Conservation (phyloP, 2,329 filamentous ascomycete species). For the Claviceps fusiformis region DNA sequence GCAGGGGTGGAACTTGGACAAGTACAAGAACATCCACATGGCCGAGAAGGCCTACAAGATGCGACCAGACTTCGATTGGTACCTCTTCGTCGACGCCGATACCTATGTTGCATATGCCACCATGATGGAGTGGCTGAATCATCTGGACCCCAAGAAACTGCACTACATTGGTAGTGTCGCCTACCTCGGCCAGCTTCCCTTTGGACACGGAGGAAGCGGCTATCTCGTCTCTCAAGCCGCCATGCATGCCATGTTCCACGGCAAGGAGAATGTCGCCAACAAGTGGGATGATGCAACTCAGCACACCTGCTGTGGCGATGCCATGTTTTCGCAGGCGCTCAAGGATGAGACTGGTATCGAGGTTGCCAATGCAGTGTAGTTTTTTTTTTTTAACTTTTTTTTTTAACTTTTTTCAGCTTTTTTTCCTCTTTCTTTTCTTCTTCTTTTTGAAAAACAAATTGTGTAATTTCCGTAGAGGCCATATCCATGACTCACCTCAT, state of each 20-base stretch:
- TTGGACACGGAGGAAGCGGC: conserved; percentile 44
- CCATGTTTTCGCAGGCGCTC: conserved; percentile 32
- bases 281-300: conserved; percentile 29
- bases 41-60: conserved; percentile 38
- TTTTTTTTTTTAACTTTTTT: too few relatives aligned
- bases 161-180: conserved; percentile 38
- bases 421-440: too few relatives aligned
- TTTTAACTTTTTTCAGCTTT: too few relatives aligned
- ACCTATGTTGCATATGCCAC: conserved; percentile 43
- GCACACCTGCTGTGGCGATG: conserved; percentile 37
- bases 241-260: conserved; percentile 32
- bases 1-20: conserved; percentile 41
- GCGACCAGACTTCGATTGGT: conserved; percentile 42
- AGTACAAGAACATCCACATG: conserved; percentile 50
- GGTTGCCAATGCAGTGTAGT: conserved; percentile 20
- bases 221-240: conserved; percentile 38
- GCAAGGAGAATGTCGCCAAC: conserved; percentile 28
- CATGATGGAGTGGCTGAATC: conserved; percentile 32
- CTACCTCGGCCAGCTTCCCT: conserved; percentile 26
- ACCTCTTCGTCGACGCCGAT: conserved; percentile 45
- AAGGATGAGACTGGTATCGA: conserved; percentile 27
- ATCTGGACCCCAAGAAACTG: conserved; percentile 27
- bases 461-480: background rate
- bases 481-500: background rate
- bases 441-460: background rate